Percentiles rank a stretch among this genome's conserved stretches.
Evolutionary conservation across 495 filamentous ascomycete genomes (phyloP).

Genomic region (Thermothielavioides terrestris): DNA sequence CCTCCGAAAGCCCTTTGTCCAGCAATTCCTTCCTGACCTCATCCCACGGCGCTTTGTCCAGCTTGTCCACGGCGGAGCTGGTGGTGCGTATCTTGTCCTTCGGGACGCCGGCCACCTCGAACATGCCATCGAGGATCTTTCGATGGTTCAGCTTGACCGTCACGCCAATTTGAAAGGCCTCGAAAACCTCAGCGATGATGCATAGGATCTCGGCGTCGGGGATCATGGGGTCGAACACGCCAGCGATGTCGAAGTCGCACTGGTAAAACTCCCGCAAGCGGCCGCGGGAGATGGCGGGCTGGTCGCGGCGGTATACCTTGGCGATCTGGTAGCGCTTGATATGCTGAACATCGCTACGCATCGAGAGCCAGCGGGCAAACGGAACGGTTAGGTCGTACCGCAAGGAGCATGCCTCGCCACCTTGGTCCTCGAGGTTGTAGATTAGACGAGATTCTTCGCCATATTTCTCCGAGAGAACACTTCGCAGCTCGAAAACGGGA

Average conservation of each 20-base stretch:
- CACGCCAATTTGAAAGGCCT: constrained; percentile 53
- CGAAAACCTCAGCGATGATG: constrained; percentile 75
- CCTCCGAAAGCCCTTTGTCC: constrained; percentile 68
- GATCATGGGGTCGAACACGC: constrained; percentile 78
- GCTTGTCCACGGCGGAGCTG: constrained; percentile 83
- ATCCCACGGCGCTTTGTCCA: constrained; percentile 84
- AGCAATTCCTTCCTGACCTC: constrained; percentile 87
- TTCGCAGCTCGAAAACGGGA: constrained; percentile 41
- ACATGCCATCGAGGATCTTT: constrained; percentile 86
- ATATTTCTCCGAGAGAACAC: constrained; percentile 75
- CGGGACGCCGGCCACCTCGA: constrained; percentile 80
- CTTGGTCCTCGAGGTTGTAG: constrained; percentile 80
- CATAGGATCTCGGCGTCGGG: constrained; percentile 83
- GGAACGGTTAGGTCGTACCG: constrained; percentile 88
- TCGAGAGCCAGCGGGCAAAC: constrained; percentile 81
- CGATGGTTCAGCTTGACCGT: constrained; percentile 92
- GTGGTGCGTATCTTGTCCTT: constrained; percentile 75
- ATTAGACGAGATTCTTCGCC: constrained; percentile 70
- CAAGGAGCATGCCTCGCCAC: constrained; percentile 70
- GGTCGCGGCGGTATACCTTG: constrained; percentile 57
- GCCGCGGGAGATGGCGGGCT: constrained; percentile 42
- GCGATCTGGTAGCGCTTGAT: constrained; percentile 87
- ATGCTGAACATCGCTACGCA: constrained; percentile 61
- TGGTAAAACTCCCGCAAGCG: constrained; percentile 95
- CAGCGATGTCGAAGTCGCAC: constrained; percentile 94